These are phyloP conservation scores for Avena atlantica DNA, from an alignment of 176 grass and related monocot genomes.

Conservation along the genomic window DNA sequence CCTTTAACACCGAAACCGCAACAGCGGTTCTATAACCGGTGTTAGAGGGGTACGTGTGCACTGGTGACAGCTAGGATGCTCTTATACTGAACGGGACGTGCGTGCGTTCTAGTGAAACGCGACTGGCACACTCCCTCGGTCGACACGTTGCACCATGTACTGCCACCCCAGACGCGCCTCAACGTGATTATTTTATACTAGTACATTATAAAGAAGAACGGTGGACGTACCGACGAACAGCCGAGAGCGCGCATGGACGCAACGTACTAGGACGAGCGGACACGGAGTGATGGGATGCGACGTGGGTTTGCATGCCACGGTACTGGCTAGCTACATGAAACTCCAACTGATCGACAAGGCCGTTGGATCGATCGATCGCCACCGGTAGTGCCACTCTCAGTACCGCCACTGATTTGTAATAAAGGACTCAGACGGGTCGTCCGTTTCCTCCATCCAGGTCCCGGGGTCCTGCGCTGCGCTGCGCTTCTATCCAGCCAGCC, in stretches of 20 bases:
- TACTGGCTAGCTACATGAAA: background rate
- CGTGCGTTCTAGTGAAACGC: too few species aligned
- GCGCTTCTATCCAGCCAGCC: background rate
- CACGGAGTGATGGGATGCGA: constrained; percentile 15
- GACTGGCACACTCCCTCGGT: too few species aligned
- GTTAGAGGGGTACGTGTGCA: too few species aligned
- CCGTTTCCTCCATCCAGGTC: background rate
- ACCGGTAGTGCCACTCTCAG: background rate
- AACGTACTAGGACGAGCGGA: background rate
- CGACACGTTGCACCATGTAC: too few species aligned
- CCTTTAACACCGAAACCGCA: too few species aligned
- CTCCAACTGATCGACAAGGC: background rate
- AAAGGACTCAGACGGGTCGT: background rate
- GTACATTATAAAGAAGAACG: too few species aligned
- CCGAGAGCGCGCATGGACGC: background rate
- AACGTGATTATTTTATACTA: too few species aligned
- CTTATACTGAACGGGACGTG: too few species aligned
- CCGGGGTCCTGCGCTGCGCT: background rate
- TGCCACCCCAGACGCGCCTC: too few species aligned
- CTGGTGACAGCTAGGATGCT: too few species aligned
- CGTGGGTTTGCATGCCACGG: background rate
- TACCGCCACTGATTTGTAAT: background rate
- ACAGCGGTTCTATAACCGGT: too few species aligned
- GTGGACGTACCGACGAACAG: background rate
- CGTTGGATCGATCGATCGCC: background rate